Conservation (phyloP, 169 alveolate genomes). For the Plasmodium cynomolgi region DNA sequence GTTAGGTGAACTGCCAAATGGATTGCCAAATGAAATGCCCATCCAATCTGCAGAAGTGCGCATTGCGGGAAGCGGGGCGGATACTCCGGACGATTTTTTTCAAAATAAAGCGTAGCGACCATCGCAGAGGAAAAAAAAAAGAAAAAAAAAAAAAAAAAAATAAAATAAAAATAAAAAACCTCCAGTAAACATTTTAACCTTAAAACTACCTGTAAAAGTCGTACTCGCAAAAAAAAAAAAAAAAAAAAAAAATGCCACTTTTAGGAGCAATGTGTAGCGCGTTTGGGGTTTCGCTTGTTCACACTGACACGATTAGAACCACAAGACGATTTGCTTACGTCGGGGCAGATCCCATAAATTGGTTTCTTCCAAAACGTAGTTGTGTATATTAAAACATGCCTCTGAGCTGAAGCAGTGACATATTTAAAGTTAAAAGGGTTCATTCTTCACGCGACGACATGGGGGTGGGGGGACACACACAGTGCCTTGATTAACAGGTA, state of each 20-base stretch:
- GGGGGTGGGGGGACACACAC: not conserved
- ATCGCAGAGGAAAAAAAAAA: not conserved
- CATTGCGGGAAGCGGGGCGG: not conserved
- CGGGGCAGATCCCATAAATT: not conserved
- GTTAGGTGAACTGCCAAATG: not conserved
- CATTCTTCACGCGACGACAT: not conserved
- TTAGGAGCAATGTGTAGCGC: not conserved
- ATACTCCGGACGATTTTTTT: not conserved
- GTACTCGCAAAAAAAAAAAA: not conserved
- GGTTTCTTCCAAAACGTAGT: not conserved
- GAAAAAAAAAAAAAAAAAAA: not conserved
- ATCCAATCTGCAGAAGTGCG: not conserved
- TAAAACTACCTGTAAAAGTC: not conserved
- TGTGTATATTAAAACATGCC: not conserved
- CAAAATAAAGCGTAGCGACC: not conserved
- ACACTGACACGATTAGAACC: not conserved
- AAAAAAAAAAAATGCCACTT: not conserved
- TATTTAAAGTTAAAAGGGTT: not conserved
- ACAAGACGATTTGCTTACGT: not conserved
- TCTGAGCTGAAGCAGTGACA: not conserved
- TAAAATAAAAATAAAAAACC: not conserved
- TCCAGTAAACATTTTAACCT: not conserved
- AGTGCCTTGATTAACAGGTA: not conserved
- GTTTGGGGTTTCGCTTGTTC: not conserved
- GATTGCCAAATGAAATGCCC: not conserved